These are phyloP conservation scores for Fusarium guadeloupense DNA, from an alignment of 2,329 filamentous ascomycete species.

Conservation along the genomic window DNA sequence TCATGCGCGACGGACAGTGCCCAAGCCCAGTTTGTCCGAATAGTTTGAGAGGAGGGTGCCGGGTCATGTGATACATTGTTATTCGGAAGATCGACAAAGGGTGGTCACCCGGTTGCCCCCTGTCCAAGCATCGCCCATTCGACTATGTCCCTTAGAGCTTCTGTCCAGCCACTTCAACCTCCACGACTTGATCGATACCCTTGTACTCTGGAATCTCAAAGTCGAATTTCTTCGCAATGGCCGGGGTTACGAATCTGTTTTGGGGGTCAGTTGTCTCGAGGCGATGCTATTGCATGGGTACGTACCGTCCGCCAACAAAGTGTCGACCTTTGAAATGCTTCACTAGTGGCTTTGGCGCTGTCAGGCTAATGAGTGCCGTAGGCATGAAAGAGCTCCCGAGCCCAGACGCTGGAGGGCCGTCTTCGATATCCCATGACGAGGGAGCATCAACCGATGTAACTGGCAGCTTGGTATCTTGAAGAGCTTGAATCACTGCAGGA, in stretches of 20 bases:
- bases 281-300: conserved; percentile 29
- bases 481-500: conserved; percentile 77
- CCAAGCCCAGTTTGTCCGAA: conserved; percentile 69
- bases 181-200: conserved; percentile 89
- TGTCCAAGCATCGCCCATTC: conserved; percentile 6
- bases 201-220: conserved; percentile 85
- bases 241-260: conserved; percentile 77
- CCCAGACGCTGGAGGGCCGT: conserved; percentile 79
- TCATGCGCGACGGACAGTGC: conserved; percentile 64
- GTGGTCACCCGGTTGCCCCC: conserved; percentile 4
- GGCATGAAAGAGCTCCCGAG: conserved; percentile 85
- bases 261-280: conserved; percentile 23
- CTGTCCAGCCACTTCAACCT: conserved; percentile 65
- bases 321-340: conserved; percentile 86
- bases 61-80: conserved; percentile 57
- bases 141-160: conserved; percentile 58
- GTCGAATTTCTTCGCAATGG: conserved; percentile 84
- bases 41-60: conserved; percentile 64
- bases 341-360: conserved; percentile 90
- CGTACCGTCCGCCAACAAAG: conserved; percentile 86
- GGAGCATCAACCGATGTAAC: conserved; percentile 93
- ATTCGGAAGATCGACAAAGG: conserved; percentile 14
- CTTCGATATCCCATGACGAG: conserved; percentile 93
- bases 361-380: conserved; percentile 82
- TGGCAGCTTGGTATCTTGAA: conserved; percentile 77